Evolutionary conservation across 495 filamentous ascomycete species (phyloP).

Genomic region (Cryomyces antarcticus): DNA sequence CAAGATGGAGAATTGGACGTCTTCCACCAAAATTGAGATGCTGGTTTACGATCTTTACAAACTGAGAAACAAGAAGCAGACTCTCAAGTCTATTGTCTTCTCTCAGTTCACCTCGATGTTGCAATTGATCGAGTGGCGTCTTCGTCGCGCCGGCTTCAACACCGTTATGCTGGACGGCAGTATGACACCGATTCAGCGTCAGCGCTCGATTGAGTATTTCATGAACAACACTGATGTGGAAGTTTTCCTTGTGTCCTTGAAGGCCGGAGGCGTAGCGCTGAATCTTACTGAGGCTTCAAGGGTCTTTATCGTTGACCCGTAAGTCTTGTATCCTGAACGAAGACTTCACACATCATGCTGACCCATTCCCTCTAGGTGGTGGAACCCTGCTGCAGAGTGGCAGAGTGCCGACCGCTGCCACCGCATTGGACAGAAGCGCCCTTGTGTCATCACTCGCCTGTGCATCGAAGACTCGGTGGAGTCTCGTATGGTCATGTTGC

Average conservation of each 20-base stretch:
- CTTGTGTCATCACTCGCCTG: constrained; percentile 81
- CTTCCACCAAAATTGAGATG: constrained; percentile 92
- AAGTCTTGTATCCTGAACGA: constrained; percentile 20
- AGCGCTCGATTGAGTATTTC: constrained; percentile 81
- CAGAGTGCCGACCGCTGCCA: constrained; percentile 92
- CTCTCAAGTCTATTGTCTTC: constrained; percentile 70
- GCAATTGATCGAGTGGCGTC: constrained; percentile 79
- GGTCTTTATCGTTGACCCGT: constrained; percentile 91
- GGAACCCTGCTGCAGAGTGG: constrained; percentile 97
- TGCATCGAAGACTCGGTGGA: constrained; percentile 95
- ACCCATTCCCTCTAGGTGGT: constrained; percentile 40
- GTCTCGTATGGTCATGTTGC: constrained; percentile 76
- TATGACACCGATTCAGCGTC: constrained; percentile 84
- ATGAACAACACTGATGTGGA: constrained; percentile 87
- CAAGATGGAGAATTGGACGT: constrained; percentile 93
- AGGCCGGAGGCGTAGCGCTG: constrained; percentile 85
- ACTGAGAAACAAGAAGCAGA: constrained; percentile 71
- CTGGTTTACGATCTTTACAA: constrained; percentile 83
- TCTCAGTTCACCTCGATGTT: constrained; percentile 55
- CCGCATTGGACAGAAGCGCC: constrained; percentile 83
- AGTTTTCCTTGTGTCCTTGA: constrained; percentile 84
- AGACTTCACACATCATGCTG: constrained; percentile 1
- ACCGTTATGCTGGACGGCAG: constrained; percentile 93
- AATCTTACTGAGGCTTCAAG: constrained; percentile 86
- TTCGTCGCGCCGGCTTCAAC: constrained; percentile 84